These are phyloP conservation scores for Leccinum broughii DNA, from an alignment of 768 basidiomycete genomes.

Conservation along the genomic window DNA sequence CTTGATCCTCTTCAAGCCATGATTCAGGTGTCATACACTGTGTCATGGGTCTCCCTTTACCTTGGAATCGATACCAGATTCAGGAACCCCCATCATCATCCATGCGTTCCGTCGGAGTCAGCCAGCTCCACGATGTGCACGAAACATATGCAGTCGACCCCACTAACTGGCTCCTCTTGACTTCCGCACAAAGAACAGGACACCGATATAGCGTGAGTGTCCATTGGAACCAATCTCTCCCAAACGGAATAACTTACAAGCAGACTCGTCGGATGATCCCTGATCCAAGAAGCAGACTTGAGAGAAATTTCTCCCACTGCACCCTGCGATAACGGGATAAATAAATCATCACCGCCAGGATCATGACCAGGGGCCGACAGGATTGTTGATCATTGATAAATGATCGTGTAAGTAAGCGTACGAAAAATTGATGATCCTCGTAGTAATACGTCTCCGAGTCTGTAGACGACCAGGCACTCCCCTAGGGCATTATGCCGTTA, in stretches of 20 bases:
- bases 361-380: background rate
- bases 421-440: background rate
- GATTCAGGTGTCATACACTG: too few relatives aligned
- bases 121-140: background rate
- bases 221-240: background rate
- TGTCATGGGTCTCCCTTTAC: background rate
- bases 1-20: too few relatives aligned
- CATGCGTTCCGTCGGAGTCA: background rate
- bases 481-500: background rate
- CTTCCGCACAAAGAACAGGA: background rate
- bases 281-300: background rate
- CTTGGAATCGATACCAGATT: background rate
- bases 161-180: background rate
- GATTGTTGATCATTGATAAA: background rate
- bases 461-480: background rate
- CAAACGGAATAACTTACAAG: background rate
- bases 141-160: background rate
- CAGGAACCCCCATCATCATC: background rate
- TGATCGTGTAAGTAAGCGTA: background rate
- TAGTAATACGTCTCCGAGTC: too few relatives aligned
- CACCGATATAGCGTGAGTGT: background rate
- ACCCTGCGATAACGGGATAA: background rate
- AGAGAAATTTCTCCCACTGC: background rate
- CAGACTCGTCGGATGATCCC: background rate
- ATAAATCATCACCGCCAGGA: background rate